These are phyloP conservation scores for Thinopyrum elongatum DNA, from an alignment of 176 grass and related monocot species.

Conservation along the genomic window DNA sequence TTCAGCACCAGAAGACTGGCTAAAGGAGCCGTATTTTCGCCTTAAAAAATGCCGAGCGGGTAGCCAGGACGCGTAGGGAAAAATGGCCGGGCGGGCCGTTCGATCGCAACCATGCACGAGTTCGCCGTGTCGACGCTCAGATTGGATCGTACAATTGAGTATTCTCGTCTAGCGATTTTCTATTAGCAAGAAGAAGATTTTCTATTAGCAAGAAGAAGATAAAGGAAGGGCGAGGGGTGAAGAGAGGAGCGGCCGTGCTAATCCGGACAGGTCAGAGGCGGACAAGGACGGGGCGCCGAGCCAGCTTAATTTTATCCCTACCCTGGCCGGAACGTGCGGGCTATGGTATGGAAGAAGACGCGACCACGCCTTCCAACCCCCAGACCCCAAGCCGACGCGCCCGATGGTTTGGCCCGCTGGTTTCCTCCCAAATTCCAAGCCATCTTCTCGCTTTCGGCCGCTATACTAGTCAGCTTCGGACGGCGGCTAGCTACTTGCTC, in stretches of 20 bases:
- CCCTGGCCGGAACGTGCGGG: neutral
- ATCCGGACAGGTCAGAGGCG: conserved; percentile 42
- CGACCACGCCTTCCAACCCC: conserved; percentile 8
- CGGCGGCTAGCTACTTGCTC: conserved; percentile 37
- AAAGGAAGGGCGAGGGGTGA: neutral
- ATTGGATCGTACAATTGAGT: neutral
- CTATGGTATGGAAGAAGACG: neutral
- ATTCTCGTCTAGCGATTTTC: neutral
- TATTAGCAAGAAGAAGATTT: too few relatives aligned
- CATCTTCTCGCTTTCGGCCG: neutral
- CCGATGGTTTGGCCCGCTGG: neutral
- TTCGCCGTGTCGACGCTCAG: neutral
- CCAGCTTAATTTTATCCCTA: neutral
- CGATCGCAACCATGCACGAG: neutral
- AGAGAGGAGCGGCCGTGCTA: conserved; percentile 22
- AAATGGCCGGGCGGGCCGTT: neutral
- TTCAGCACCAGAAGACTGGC: neutral
- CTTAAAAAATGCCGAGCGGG: neutral
- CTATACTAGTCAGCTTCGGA: conserved; percentile 42
- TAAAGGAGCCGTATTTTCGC: neutral
- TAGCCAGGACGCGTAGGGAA: neutral
- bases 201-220: neutral
- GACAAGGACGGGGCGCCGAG: conserved; percentile 4
- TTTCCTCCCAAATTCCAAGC: neutral
- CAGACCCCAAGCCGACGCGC: neutral